Evolutionary conservation across 208 protist species (phyloP).

Genomic region (Leishmania guyanensis): DNA sequence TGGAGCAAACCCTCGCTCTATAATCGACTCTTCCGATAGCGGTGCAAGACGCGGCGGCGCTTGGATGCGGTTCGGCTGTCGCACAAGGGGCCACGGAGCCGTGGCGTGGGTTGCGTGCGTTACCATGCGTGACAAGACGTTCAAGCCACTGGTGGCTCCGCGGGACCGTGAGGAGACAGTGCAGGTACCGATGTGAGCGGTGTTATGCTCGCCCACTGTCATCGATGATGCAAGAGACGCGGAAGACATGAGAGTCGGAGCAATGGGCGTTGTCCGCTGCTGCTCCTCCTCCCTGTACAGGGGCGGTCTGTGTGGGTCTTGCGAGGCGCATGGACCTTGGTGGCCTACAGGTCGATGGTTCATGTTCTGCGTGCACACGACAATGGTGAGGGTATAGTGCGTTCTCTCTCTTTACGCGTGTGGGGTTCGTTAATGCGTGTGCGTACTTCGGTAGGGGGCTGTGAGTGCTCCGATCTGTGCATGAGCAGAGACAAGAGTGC

Average conservation of each 20-base stretch:
- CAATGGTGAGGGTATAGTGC: not conserved
- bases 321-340: not conserved
- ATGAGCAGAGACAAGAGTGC: not conserved
- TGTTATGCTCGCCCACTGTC: too few species aligned
- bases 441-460: not conserved
- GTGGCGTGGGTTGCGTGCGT: not conserved
- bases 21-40: not conserved
- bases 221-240: not conserved
- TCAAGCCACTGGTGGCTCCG: not conserved
- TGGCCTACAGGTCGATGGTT: not conserved
- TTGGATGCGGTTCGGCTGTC: not conserved
- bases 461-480: not conserved
- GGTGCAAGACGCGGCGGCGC: conserved; percentile 8
- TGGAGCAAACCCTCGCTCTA: not conserved
- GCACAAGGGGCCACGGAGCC: not conserved
- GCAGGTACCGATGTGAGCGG: not conserved
- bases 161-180: not conserved
- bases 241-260: not conserved
- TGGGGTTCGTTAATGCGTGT: not conserved
- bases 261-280: not conserved
- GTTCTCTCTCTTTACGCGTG: not conserved
- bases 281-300: too few species aligned
- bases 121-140: not conserved
- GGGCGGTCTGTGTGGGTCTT: not conserved
- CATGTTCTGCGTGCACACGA: not conserved